Base-by-base conservation (phyloP, 176 grass and related monocot species). In the Oryza glaberrima region DNA sequence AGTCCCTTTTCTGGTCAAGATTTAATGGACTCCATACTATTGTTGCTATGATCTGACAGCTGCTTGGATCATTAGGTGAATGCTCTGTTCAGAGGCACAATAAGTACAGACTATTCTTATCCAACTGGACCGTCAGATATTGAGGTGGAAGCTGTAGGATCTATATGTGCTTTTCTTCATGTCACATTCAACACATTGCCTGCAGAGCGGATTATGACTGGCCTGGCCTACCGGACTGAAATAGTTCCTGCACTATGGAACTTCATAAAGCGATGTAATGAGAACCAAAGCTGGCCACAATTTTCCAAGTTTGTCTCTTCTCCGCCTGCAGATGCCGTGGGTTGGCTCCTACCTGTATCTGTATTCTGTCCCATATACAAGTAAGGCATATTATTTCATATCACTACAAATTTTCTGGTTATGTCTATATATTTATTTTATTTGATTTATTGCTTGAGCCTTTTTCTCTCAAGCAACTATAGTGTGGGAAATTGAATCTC, bases 311-410 rank as follows among this genome's bases (percentile, higher is more conserved):
- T 91, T 77, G 82, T 86, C 56, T 72, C 73, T 23, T 71, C 89
- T 72, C 51, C 93, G 73, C 84, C 90, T 77, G 75, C 73, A 26
- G 94, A 91, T 81, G 32, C 73, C 75, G 93, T 90, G 60, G 91
- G 86, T 78, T 99, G 96, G 96, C 90, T 99, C 17, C 88, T 99
- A 63, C 96, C 96, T 35, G 76, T 99, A 36, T 90, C 96, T 17
- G 96, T 99, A 84, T 99, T 99, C 76, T 99, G 89, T 86, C 96
- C 96, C 88, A 90, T 99, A 85, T 99, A 99, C 88, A 99, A 88
- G 96, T 99, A 92, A 80, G 87, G 1, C 83, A 19, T 15, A 41
- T 78, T 73, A 43, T 70, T 75, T 82, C 25, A 54, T 64, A 34
- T 15, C 11, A 17, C 20, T 34, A 74, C 34, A 66, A 77, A 46